phyloP scores from a whole-genome alignment of 2,329 filamentous ascomycete species.

The Akanthomyces uredinophilus region DNA sequence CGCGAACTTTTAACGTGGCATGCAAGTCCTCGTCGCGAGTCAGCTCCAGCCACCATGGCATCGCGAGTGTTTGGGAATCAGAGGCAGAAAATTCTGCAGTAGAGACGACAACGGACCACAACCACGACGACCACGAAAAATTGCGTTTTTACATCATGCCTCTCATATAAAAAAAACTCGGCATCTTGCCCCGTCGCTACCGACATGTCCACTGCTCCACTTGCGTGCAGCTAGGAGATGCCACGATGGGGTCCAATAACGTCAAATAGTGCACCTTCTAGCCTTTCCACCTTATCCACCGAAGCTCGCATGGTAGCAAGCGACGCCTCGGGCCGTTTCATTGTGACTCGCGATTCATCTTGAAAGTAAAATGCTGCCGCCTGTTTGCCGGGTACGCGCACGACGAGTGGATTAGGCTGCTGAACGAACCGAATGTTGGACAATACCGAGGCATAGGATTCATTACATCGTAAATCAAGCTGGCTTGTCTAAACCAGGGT shows the following conservation, averaged over 20 bases:
- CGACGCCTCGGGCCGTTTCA: neutral
- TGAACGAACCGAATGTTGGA: too few relatives aligned
- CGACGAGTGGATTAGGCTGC: too few relatives aligned
- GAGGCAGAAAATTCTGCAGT: neutral
- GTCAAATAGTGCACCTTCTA: neutral
- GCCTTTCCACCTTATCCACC: neutral
- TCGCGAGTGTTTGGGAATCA: too few relatives aligned
- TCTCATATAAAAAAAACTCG: neutral
- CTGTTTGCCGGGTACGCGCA: too few relatives aligned
- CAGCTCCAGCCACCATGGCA: too few relatives aligned
- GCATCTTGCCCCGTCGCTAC: neutral
- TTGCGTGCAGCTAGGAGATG: neutral
- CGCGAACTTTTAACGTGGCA: too few relatives aligned
- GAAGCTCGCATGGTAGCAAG: neutral
- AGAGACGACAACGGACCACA: neutral
- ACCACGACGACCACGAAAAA: neutral
- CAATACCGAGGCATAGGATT: too few relatives aligned
- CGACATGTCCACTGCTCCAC: neutral
- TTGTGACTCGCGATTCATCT: neutral
- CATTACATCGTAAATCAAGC: too few relatives aligned
- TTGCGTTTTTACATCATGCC: neutral
- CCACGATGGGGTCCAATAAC: neutral
- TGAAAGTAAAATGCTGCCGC: too few relatives aligned
- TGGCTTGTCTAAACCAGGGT: too few relatives aligned
- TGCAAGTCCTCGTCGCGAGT: too few relatives aligned